Base-by-base conservation (phyloP, 1,139 yeast species). In the Debaryomycetaceae sp. region DNA sequence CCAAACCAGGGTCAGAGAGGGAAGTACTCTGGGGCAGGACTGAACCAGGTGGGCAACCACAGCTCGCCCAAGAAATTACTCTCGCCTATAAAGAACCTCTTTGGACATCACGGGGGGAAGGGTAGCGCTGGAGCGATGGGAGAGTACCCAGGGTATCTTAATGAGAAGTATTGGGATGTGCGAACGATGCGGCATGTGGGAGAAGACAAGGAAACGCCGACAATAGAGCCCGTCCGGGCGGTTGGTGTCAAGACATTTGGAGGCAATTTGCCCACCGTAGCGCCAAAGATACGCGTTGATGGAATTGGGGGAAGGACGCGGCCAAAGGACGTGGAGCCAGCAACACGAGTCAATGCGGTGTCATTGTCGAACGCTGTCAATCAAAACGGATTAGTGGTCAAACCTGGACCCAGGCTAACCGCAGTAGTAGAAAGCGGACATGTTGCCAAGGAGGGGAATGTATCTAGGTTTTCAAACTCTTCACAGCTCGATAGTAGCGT, bases 41-140 rank as follows among this genome's bases (percentile, higher is more conserved):
- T 8, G 31, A 11, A 11, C 8, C 31, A 27, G 8, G 31, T 11
- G 11, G 31, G 8, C 34, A 34, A 31, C 42, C 42, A 62, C 37
- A 65, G 66, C 45, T 69, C 76, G 4, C 78, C 78, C 20, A 72
- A 73, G 51, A 72, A 72, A 51, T 56, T 73, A 29, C 56, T 73
- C 27, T 66, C 72, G 0, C 78, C 78, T 8, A 72, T 73, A 34
- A 69, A 66, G 54, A 71, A 71, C 53, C 53, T 73, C 44, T 73
- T 73, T 49, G 52, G 63, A 27, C 31, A 27, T 11, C 31, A 27
- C 11, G 31, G 31, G 8, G 31, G 31, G 11, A 27, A 27, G 11
- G 31, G 31, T 27, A 14, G 56, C 62, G 14, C 60, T 65, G 13
- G 39, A 37, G 55, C 57, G 22, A 51, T 41, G 42, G 20, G 49